Evolutionary conservation across 306 rosid genomes (phyloP).

Genomic region (Luffa aegyptiaca): DNA sequence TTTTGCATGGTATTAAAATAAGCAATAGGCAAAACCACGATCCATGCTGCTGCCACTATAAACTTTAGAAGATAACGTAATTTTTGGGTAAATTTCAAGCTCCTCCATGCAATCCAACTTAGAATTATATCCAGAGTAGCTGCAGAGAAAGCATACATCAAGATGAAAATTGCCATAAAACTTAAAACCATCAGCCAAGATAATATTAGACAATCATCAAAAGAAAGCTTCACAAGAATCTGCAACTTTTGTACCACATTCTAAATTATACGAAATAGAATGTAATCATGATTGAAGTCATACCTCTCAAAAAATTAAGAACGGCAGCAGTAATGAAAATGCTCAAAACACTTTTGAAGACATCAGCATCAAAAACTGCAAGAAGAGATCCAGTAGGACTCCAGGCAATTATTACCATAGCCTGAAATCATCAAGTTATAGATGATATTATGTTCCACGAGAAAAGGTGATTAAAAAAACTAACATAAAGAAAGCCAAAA

Average conservation of each 20-base stretch:
- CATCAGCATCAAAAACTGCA: slow-evolving; percentile 53
- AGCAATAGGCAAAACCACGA: slow-evolving; percentile 70
- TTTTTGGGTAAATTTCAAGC: slow-evolving; percentile 76
- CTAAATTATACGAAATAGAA: not conserved
- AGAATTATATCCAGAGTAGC: slow-evolving; percentile 75
- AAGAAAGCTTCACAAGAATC: not conserved
- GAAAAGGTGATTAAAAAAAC: slow-evolving; percentile 2
- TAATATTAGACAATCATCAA: not conserved
- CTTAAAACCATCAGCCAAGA: not conserved
- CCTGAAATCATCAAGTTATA: slow-evolving; percentile 42
- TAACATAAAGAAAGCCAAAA: slow-evolving; percentile 11
- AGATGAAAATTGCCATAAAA: slow-evolving; percentile 1
- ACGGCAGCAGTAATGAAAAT: slow-evolving; percentile 79
- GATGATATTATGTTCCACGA: not conserved
- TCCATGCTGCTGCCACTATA: slow-evolving; percentile 77
- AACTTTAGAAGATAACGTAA: slow-evolving; percentile 81
- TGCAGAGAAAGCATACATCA: slow-evolving; percentile 34
- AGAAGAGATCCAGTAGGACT: slow-evolving; percentile 61
- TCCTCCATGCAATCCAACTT: slow-evolving; percentile 73
- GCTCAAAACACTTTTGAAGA: slow-evolving; percentile 71
- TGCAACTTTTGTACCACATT: not conserved
- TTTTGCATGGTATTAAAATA: slow-evolving; percentile 65
- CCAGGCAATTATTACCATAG: slow-evolving; percentile 91
- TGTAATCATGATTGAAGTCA: not conserved
- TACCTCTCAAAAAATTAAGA: slow-evolving; percentile 93